Evolutionary conservation across 768 basidiomycete species (phyloP).

Genomic region (Auricularia auricula-judae): DNA sequence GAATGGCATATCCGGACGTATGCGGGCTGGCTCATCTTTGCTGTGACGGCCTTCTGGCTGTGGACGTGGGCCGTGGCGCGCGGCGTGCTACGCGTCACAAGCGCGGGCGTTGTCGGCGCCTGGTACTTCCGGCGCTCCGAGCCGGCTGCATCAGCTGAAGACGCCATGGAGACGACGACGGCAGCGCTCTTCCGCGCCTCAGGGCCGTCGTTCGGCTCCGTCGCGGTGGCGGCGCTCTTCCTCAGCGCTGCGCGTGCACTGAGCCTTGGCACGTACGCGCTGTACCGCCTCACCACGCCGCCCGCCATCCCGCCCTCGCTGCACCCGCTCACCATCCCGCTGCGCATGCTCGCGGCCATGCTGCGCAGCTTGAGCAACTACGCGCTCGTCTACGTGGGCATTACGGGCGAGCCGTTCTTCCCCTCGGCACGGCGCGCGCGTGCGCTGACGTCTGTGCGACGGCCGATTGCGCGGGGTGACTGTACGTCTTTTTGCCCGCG

Average conservation of each 20-base stretch:
- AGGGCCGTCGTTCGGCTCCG: conserved; percentile 71
- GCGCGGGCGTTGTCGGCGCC: conserved; percentile 75
- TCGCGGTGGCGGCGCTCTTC: conserved; percentile 66
- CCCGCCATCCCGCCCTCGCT: conserved; percentile 11
- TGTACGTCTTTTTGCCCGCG: conserved; percentile 24
- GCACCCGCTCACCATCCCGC: conserved; percentile 17
- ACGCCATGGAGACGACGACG: conserved; percentile 47
- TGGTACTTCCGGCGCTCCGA: conserved; percentile 71
- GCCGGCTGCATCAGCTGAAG: conserved; percentile 1
- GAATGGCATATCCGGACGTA: conserved; percentile 50
- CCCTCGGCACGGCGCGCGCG: conserved; percentile 42
- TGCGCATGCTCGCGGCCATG: conserved; percentile 23
- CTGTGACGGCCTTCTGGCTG: conserved; percentile 43
- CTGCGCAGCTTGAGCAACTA: conserved; percentile 48
- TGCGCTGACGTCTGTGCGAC: conserved; percentile 38
- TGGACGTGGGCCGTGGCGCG: conserved; percentile 73
- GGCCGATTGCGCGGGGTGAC: conserved; percentile 26
- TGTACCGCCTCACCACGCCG: conserved; percentile 32
- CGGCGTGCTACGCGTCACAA: conserved; percentile 63
- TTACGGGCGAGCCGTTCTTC: conserved; percentile 66
- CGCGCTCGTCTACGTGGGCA: conserved; percentile 61
- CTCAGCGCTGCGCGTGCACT: conserved; percentile 60
- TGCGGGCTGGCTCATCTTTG: conserved; percentile 64
- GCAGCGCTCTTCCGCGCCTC: conserved; percentile 69
- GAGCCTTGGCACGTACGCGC: conserved; percentile 33